Base-by-base conservation (phyloP, 352 stramenopile species). In the Pythium coloratum region DNA sequence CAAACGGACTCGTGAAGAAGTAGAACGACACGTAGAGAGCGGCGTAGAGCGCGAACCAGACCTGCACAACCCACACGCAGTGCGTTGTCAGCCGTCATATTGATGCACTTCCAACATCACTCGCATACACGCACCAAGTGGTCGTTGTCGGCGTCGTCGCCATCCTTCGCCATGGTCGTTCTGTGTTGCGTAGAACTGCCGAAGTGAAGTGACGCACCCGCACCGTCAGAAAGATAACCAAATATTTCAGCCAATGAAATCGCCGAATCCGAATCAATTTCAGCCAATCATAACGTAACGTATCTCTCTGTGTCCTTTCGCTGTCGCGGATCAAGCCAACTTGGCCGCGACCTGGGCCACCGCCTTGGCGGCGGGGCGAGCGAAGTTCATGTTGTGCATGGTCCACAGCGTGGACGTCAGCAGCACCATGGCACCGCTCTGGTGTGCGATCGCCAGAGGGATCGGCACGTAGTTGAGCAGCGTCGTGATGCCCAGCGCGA, bases 391-490 rank as follows among this genome's bases (percentile, higher is more conserved):
- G 20, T 90, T 86, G 80, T 98, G 94, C 68, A 96, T 77, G 40
- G 85, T 77, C 79, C 90, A 99, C 33, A 99, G 72, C 44, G 90
- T 96, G 58, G 89, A 95, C 3, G 93, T 94, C 69, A 99, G 82
- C 28, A 99, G 80, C 47, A 93, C 94, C 63, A 99, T 92, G 61
- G 96, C 97, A 64, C 97, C 97, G 53, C 96, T 89, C 74, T 99
- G 98, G 82, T 99, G 98, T 49, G 90, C 89, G 13, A 98, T 88
- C 18, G 94, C 98, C 7, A 99, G 85, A 36, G 82, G 82, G 32
- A 99, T 89, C 0, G 98, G 98, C 60, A 99, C 97, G 77, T 97
- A 98, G 68, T 92, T 92, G 61, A 99, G 77, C 60, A 99, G 78
- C 59, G 98, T 99, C 2, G 91, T 92, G 69, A 99, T 98, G 50